A percentile compares a stretch with the other conserved stretches of the same genome.
These are phyloP conservation scores for Alternaria gansuensis DNA, from an alignment of 2,329 filamentous ascomycete genomes.

Conservation along the genomic window DNA sequence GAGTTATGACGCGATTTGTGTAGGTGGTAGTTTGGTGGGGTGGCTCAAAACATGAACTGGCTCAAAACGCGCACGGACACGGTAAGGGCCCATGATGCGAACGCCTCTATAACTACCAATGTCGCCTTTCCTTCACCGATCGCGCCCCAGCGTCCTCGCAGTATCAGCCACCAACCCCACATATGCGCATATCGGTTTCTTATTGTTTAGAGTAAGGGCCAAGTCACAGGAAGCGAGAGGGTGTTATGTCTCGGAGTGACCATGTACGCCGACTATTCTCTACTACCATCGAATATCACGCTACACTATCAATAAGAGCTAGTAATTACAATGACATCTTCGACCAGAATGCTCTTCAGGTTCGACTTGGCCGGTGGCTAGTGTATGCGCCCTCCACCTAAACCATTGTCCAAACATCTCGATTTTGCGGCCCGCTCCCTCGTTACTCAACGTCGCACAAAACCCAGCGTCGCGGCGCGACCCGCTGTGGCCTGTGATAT, in stretches of 20 bases:
- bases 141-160: neutral
- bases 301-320: neutral
- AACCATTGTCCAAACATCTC: neutral
- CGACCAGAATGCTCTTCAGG: neutral
- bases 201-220: neutral
- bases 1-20: no score
- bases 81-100: neutral
- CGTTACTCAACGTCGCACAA: constrained; percentile 24
- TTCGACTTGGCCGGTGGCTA: neutral
- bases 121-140: neutral
- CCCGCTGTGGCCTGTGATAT: constrained; percentile 22
- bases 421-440: neutral
- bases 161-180: neutral
- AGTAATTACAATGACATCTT: neutral
- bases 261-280: no score
- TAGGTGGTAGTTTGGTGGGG: no score
- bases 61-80: no score
- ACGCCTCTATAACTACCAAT: neutral
- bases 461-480: constrained; percentile 24
- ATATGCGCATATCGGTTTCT: neutral
- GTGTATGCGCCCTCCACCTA: neutral
- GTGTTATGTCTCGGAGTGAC: constrained; percentile 12
- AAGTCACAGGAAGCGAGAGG: neutral
- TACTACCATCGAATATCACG: no score
- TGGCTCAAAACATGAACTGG: no score